Conservation (phyloP, 345 rosid species). For the Melaleuca quinquenervia region DNA sequence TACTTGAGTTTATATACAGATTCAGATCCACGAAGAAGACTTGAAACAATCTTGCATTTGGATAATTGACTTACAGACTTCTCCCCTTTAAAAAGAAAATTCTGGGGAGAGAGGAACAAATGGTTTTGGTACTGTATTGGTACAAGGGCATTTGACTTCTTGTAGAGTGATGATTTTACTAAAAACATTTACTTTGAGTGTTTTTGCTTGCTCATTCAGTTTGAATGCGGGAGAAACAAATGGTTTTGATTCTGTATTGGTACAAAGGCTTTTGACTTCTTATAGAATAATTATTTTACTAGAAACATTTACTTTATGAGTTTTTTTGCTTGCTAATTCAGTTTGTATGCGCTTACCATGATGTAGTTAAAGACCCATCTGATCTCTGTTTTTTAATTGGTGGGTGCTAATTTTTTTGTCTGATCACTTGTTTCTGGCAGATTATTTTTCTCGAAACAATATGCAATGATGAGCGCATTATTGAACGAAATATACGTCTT, state of each 20-base stretch:
- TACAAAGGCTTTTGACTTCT: neutral
- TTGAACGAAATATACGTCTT: slow-evolving; percentile 95
- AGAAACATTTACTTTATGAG: neutral
- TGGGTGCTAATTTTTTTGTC: neutral
- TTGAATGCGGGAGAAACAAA: neutral
- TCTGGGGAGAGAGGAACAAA: neutral
- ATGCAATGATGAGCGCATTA: slow-evolving; percentile 87
- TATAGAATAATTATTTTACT: neutral
- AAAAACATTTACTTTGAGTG: neutral
- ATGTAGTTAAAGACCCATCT: neutral
- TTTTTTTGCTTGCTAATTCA: neutral
- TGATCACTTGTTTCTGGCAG: slow-evolving; percentile 21
- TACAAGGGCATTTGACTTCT: neutral
- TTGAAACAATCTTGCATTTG: neutral
- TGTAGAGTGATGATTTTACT: neutral
- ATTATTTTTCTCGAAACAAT: slow-evolving; percentile 95
- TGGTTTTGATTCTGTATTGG: neutral
- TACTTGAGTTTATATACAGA: neutral
- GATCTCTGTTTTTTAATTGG: neutral
- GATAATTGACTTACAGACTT: neutral
- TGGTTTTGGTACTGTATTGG: neutral
- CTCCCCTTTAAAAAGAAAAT: neutral
- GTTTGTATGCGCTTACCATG: neutral
- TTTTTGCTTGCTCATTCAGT: neutral
- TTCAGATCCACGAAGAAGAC: neutral